phyloP scores from a whole-genome alignment of 164 flowering plant species.

The Macadamia tetraphylla region DNA sequence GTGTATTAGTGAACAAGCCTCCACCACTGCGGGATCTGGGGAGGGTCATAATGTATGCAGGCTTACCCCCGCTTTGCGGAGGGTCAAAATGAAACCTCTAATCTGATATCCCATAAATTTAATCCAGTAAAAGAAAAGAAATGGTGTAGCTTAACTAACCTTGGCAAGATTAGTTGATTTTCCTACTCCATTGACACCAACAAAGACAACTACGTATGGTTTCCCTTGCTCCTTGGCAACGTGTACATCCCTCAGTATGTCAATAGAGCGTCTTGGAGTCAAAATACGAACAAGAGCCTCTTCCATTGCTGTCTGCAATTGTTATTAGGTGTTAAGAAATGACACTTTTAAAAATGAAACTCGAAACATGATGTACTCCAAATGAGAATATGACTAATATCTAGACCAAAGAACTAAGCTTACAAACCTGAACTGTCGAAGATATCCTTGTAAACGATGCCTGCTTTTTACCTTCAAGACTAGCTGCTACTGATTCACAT shows the following conservation, averaged over 20 bases:
- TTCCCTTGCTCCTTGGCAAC: constrained; percentile 85
- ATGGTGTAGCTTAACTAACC: constrained; percentile 27
- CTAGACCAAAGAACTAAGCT: neutral
- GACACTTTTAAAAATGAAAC: constrained; percentile 1
- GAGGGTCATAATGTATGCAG: no score
- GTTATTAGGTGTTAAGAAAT: constrained; percentile 1
- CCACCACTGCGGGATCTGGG: no score
- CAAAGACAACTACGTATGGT: constrained; percentile 94
- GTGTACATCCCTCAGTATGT: constrained; percentile 92
- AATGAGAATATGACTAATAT: neutral
- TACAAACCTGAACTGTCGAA: constrained; percentile 75
- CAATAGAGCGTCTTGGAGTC: constrained; percentile 94
- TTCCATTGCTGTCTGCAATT: constrained; percentile 88
- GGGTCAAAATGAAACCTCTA: neutral
- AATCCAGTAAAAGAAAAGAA: constrained; percentile 2
- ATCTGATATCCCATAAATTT: neutral
- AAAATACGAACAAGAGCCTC: constrained; percentile 94
- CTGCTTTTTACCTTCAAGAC: constrained; percentile 88
- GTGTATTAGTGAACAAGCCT: no score
- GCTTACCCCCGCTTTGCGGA: no score
- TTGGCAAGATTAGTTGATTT: constrained; percentile 97
- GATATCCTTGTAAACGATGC: constrained; percentile 91
- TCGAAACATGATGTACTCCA: neutral
- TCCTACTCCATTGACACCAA: constrained; percentile 99
- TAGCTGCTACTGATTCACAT: constrained; percentile 90